These are phyloP conservation scores for Aspergillus hiratsukae DNA, from an alignment of 2,329 filamentous ascomycete genomes.

Conservation along the genomic window DNA sequence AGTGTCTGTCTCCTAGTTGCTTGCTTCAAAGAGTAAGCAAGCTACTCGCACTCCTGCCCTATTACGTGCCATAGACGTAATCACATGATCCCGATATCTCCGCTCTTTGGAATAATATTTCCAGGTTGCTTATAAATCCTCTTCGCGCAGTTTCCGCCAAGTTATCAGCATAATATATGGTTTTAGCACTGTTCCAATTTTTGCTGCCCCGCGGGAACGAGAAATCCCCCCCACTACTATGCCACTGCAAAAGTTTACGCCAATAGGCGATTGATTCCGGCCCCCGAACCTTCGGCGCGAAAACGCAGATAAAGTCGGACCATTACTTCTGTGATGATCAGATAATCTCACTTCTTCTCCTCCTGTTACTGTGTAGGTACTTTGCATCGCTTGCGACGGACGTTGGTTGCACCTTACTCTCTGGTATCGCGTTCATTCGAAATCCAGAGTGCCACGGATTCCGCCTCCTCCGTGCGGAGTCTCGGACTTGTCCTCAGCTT, in stretches of 20 bases:
- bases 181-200: neutral
- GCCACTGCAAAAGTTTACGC: neutral
- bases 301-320: conserved; percentile 10
- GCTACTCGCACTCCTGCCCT: neutral
- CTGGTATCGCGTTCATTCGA: conserved; percentile 1
- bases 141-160: neutral
- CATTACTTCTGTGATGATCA: conserved; percentile 9
- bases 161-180: conserved; percentile 10
- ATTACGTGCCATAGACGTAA: neutral
- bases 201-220: conserved; percentile 15
- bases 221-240: conserved; percentile 2
- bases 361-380: neutral
- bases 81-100: conserved; percentile 1
- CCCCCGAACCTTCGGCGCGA: conserved; percentile 13
- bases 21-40: neutral
- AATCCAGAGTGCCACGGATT: neutral
- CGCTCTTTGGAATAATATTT: neutral
- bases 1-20: neutral
- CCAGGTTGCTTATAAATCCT: conserved; percentile 19
- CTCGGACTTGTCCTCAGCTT: neutral
- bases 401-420: neutral
- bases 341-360: neutral
- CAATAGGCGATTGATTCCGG: conserved; percentile 14
- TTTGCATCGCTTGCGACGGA: conserved; percentile 1
- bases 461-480: neutral